A percentile compares a stretch with the other conserved stretches of the same genome.
Conservation (phyloP, 1,284 basidiomycete species). For the Omphalotus olearius region DNA sequence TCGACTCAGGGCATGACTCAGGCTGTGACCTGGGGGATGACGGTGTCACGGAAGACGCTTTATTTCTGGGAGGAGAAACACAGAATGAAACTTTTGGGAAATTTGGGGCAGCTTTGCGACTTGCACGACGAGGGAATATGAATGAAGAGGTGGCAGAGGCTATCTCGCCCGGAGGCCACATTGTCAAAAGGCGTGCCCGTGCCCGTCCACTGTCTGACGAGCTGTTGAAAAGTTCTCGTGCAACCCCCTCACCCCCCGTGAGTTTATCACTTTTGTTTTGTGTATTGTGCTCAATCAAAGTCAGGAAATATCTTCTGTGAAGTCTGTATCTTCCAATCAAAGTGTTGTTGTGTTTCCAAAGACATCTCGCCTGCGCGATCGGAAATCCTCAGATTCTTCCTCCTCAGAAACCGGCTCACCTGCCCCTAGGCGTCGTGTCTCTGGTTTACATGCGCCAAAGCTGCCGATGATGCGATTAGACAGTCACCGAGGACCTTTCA, state of each 20-base stretch:
- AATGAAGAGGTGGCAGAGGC: slow-evolving; percentile 64
- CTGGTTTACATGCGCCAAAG: slow-evolving; percentile 26
- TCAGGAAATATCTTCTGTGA: slow-evolving; percentile 1
- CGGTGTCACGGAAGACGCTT: slow-evolving; percentile 23
- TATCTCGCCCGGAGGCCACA: slow-evolving; percentile 68
- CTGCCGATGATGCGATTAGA: slow-evolving; percentile 17
- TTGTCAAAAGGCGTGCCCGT: slow-evolving; percentile 65
- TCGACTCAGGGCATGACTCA: slow-evolving; percentile 42
- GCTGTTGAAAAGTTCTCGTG: slow-evolving; percentile 45
- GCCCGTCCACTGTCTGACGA: slow-evolving; percentile 66
- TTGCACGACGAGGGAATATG: slow-evolving; percentile 34
- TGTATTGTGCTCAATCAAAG: not conserved
- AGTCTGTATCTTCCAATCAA: slow-evolving; percentile 18
- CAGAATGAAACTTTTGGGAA: slow-evolving; percentile 22
- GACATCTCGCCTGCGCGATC: slow-evolving; percentile 22
- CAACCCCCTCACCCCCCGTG: slow-evolving; percentile 34
- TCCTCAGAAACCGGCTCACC: slow-evolving; percentile 41
- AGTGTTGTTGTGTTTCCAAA: slow-evolving; percentile 29
- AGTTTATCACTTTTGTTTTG: slow-evolving; percentile 18
- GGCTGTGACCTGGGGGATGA: slow-evolving; percentile 42
- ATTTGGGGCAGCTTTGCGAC: slow-evolving; percentile 24
- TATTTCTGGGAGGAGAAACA: slow-evolving; percentile 29
- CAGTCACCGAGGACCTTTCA: slow-evolving; percentile 20
- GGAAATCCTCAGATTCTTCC: slow-evolving; percentile 30
- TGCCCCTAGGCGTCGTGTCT: slow-evolving; percentile 41